Evolutionary conservation across 495 filamentous ascomycete genomes (phyloP), one percentile per base, ranked within the genome.

Genomic region (Sabuloglossum arenarium): DNA sequence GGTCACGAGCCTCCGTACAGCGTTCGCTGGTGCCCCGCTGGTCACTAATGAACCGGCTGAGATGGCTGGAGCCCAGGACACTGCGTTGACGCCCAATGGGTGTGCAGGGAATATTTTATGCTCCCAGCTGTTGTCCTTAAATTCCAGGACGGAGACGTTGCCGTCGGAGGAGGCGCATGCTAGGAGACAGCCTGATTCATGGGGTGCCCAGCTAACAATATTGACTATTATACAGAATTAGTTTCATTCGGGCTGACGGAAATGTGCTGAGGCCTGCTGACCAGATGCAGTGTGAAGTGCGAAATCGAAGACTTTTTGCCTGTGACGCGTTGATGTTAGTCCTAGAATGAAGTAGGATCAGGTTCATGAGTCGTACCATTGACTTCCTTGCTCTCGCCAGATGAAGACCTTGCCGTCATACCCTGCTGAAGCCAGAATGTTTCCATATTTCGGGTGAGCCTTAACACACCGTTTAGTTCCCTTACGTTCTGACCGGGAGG

Each of bases 371-470:
- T 1, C 25, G 45, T 59, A 56, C 69, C 69, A 72, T 58, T 62
- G 60, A 37, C 42, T 71, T 61, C 72, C 70, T 66, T 84, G 80
- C 73, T 99, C 91, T 66, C 88, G 88, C 88, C 88, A 97, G 73
- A 99, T 95, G 65, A 96, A 77, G 59, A 97, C 90, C 68, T 91
- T 94, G 70, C 91, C 91, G 69, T 97, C 93, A 73, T 95, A 97
- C 62, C 82, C 83, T 55, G 88, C 86, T 63, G 80, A 86, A 57
- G 91, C 91, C 46, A 99, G 83, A 69, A 99, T 96, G 68, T 86
- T 94, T 74, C 91, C 91, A 66, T 93, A 97, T 67, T 96, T 96
- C 56, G 91, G 91, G 63, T 97, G 93, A 42, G 93, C 89, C 80
- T 81, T 64, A 53, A 1, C 47, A 1, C 49, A 6, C 25, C 14